Conservation (phyloP, 306 rosid genomes). For the Quercus suber region DNA sequence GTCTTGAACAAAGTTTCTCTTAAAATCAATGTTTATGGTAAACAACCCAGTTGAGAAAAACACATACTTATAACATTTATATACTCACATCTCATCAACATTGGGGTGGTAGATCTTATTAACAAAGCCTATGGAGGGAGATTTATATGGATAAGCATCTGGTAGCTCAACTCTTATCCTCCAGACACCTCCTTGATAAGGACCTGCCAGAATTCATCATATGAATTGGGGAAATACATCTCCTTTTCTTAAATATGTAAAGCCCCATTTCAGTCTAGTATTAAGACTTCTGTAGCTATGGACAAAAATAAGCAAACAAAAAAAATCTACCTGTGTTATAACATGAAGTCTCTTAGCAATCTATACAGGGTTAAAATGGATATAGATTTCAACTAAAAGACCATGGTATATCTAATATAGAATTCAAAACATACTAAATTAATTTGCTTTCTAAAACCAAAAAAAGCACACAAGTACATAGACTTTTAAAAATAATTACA, state of each 20-base stretch:
- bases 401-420: constrained; percentile 10
- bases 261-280: constrained; percentile 3
- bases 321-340: constrained; percentile 7
- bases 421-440: constrained; percentile 19
- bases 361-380: not conserved
- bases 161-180: constrained; percentile 57
- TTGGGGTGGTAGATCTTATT: constrained; percentile 62
- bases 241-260: not conserved
- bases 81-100: constrained; percentile 54
- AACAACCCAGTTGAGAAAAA: constrained; percentile 1
- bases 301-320: constrained; percentile 27
- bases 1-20: not conserved
- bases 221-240: constrained; percentile 20
- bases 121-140: constrained; percentile 59
- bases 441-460: constrained; percentile 10
- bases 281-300: constrained; percentile 17
- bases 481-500: constrained; percentile 8
- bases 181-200: constrained; percentile 62
- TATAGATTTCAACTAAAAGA: constrained; percentile 20
- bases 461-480: constrained; percentile 2
- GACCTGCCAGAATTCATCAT: constrained; percentile 46
- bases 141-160: constrained; percentile 57
- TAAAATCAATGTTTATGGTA: constrained; percentile 4
- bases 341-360: not conserved
- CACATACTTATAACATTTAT: constrained; percentile 5